Evolutionary conservation across 192 early-diverging fungal species (phyloP).

Genomic region (Spinellus fusiger): DNA sequence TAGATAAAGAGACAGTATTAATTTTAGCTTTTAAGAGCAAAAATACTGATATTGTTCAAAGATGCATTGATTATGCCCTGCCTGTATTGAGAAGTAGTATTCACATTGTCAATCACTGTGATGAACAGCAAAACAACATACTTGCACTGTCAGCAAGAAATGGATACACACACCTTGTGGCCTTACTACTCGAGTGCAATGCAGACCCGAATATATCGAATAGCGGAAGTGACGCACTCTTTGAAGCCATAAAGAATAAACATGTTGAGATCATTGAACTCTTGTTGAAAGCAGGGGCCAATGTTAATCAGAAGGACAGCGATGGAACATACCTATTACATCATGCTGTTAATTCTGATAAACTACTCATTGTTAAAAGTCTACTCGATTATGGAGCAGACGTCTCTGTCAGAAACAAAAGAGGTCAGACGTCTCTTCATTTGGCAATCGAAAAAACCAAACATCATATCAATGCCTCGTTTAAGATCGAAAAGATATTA

Average conservation of each 20-base stretch:
- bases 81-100: background rate
- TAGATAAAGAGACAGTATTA: conserved; percentile 7
- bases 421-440: conserved; percentile 40
- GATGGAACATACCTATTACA: conserved; percentile 34
- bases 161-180: conserved; percentile 6
- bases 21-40: background rate
- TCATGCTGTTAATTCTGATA: conserved; percentile 34
- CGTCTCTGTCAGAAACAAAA: conserved; percentile 13
- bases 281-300: conserved; percentile 11
- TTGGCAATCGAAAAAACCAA: conserved; percentile 42
- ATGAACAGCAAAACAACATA: conserved; percentile 1
- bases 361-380: conserved; percentile 31
- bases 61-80: background rate
- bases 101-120: conserved; percentile 4
- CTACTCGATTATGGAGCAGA: conserved; percentile 40
- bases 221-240: conserved; percentile 3
- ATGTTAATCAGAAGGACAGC: background rate
- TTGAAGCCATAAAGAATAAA: conserved; percentile 9
- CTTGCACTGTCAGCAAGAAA: conserved; percentile 6
- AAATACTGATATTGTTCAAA: background rate
- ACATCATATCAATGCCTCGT: conserved; percentile 36
- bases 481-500: conserved; percentile 42
- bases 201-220: conserved; percentile 9
- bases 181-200: background rate
- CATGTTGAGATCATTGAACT: conserved; percentile 1